phyloP scores from a whole-genome alignment of 345 rosid species.

The Aquilaria malaccensis region DNA sequence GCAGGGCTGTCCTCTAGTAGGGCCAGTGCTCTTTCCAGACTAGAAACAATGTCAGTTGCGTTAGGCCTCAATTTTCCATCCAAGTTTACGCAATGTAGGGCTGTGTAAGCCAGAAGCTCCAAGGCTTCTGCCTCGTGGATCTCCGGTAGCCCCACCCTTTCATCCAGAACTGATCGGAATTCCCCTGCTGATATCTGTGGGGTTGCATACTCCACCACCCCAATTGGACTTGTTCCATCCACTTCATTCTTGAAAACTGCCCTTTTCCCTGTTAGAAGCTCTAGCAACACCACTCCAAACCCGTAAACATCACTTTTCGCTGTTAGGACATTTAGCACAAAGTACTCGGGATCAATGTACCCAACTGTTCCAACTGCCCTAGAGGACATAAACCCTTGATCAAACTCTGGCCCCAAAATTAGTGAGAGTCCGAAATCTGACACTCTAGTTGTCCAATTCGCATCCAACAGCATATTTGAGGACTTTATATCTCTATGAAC shows the following conservation, averaged over 20 bases:
- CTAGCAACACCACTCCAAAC: constrained; percentile 54
- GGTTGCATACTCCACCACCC: constrained; percentile 37
- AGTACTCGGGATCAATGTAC: constrained; percentile 72
- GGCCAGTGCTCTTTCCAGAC: constrained; percentile 43
- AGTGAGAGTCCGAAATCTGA: constrained; percentile 62
- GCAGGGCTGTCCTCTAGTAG: constrained; percentile 24
- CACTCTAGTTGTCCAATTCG: constrained; percentile 48
- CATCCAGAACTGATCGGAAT: constrained; percentile 30
- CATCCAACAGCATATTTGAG: constrained; percentile 50
- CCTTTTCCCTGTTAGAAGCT: constrained; percentile 49
- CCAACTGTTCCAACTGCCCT: constrained; percentile 64
- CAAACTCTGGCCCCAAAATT: constrained; percentile 34
- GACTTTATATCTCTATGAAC: constrained; percentile 76
- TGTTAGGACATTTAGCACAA: constrained; percentile 35
- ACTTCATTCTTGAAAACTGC: constrained; percentile 39
- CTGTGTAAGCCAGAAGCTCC: constrained; percentile 38
- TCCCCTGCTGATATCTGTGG: constrained; percentile 28
- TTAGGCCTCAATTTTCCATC: constrained; percentile 55
- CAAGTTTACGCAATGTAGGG: constrained; percentile 38
- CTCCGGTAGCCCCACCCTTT: constrained; percentile 28
- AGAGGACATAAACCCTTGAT: constrained; percentile 26
- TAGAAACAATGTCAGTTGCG: constrained; percentile 34
- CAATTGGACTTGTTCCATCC: constrained; percentile 25
- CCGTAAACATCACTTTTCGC: constrained; percentile 58
- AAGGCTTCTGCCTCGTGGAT: constrained; percentile 35